phyloP scores from a whole-genome alignment of 2,329 filamentous ascomycete species.

The Penicillium corylophilum region DNA sequence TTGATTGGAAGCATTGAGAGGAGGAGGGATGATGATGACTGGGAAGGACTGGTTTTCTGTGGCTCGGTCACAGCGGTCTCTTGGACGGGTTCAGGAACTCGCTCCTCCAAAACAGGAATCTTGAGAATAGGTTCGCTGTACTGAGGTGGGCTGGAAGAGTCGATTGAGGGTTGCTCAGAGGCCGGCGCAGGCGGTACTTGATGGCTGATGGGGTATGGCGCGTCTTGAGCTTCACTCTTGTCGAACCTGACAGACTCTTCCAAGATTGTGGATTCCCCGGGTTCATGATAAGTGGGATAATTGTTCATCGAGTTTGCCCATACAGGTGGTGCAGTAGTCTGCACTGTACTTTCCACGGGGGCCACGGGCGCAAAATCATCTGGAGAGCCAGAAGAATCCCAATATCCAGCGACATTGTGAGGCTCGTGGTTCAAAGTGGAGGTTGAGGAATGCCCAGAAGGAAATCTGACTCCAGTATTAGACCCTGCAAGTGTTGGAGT shows the following conservation, averaged over 20 bases:
- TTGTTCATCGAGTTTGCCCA: constrained; percentile 5
- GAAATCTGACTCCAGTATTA: constrained; percentile 12
- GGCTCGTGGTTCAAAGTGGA: constrained; percentile 21
- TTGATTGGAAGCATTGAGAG: constrained; percentile 16
- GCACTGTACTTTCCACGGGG: background rate
- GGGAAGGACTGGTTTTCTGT: constrained; percentile 1
- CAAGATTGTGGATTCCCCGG: background rate
- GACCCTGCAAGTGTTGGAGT: constrained; percentile 23
- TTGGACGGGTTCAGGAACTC: background rate
- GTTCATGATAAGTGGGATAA: background rate
- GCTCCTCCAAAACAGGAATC: background rate
- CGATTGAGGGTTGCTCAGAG: background rate
- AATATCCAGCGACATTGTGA: constrained; percentile 1
- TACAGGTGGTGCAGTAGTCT: constrained; percentile 1
- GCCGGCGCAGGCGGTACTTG: background rate
- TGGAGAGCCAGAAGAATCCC: constrained; percentile 6
- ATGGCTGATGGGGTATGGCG: background rate
- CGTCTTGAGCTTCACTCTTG: constrained; percentile 1
- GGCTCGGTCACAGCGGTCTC: background rate
- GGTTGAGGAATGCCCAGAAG: constrained; percentile 20
- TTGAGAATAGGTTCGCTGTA: background rate
- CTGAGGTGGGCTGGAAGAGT: background rate
- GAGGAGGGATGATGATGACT: constrained; percentile 8
- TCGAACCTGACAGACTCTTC: constrained; percentile 4
- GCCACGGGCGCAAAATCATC: constrained; percentile 7